Evolutionary conservation across 2,329 filamentous ascomycete genomes (phyloP), one percentile per base, ranked within the genome.

Genomic region (Aspergillus sp.): DNA sequence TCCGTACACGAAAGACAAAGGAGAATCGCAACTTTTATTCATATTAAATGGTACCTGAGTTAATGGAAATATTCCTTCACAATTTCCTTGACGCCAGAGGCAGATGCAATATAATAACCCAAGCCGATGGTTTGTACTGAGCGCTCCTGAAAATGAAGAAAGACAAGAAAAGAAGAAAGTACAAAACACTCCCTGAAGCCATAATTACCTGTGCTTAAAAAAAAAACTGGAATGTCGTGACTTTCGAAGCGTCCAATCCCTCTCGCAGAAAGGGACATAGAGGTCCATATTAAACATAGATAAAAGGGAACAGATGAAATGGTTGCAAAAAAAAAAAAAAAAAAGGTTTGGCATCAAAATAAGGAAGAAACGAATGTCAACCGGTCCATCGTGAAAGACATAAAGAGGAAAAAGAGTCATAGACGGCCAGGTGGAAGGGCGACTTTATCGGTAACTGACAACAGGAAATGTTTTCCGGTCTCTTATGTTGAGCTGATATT

Each of bases 381-480:
- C 14, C 36, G 6, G 36, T 42, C 36, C 36, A 14, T n/a, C 36
- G 36, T 14, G 16, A 7, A 58, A 49, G 36, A 22, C 18, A 36
- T 47, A 32, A 55, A 45, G 39, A 20, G 45, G 22, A 24, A 45
- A 53, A 42, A 52, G n/a, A 56, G 11, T 10, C 32, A 36, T 16
- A 14, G 11, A 47, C 22, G 22, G 45, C 56, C 29, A 29, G n/a
- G 11, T 29, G 52, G 31, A 24, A 49, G 50, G 42, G 32, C 24
- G 31, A n/a, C 24, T 32, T 76, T 63, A 81, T 56, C 79, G 73
- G 60, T 75, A 79, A 46, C 72, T 73, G 49, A 80, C 72, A 9
- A 74, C 69, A 24, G 80, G 79, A 60, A 81, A 81, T 10, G 75
- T 79, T 69, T 80, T 81, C 54, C 80, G 78, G 61, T 81, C 79